Evolutionary conservation across 306 rosid species (phyloP).

Genomic region (Cucurbita argyrosperma): DNA sequence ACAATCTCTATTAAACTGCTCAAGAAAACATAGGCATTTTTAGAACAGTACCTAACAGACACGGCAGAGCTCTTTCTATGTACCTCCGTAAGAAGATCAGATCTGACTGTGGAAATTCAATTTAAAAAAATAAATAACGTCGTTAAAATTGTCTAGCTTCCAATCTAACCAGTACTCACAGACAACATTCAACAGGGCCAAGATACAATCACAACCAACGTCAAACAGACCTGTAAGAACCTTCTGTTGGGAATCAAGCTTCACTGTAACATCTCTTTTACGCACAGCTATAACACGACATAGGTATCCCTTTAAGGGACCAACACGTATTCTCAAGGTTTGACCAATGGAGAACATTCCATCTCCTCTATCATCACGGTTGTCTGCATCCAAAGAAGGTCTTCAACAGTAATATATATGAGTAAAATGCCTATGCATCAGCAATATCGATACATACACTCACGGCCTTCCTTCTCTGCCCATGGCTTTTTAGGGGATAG

Average conservation of each 20-base stretch:
- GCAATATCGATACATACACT: slow-evolving; percentile 34
- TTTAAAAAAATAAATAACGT: background rate
- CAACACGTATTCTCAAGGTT: slow-evolving; percentile 82
- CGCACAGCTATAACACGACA: slow-evolving; percentile 87
- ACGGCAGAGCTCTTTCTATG: slow-evolving; percentile 42
- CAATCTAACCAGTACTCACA: background rate
- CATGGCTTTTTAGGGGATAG: slow-evolving; percentile 70
- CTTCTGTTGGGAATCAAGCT: slow-evolving; percentile 93
- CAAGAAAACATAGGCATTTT: background rate
- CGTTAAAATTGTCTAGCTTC: background rate
- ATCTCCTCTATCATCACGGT: slow-evolving; percentile 40
- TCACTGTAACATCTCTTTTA: slow-evolving; percentile 77
- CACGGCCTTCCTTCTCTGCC: slow-evolving; percentile 50
- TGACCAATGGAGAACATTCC: slow-evolving; percentile 75
- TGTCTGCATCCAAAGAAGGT: slow-evolving; percentile 45
- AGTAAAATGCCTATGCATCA: slow-evolving; percentile 5
- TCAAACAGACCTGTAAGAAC: slow-evolving; percentile 76
- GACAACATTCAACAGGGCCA: background rate
- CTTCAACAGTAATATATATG: slow-evolving; percentile 8
- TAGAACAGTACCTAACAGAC: slow-evolving; percentile 35
- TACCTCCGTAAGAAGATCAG: slow-evolving; percentile 90
- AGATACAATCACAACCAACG: background rate
- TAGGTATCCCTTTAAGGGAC: slow-evolving; percentile 94
- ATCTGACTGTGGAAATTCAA: slow-evolving; percentile 44
- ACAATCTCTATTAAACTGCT: background rate